phyloP scores from a whole-genome alignment of 805 yeast genomes.

The Candida piceae region DNA sequence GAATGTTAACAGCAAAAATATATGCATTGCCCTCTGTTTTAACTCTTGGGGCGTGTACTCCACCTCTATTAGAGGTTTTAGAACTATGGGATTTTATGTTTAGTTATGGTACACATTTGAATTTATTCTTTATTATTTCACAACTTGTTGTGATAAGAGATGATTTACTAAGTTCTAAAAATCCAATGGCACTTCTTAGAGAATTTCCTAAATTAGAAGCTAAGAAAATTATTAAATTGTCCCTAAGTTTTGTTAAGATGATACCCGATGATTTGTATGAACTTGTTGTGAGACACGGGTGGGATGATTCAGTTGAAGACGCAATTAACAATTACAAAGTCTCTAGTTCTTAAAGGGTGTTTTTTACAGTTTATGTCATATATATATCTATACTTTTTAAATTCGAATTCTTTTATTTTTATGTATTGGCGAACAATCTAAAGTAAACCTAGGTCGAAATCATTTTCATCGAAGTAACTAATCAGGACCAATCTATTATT shows the following conservation, averaged over 20 bases:
- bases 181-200: slow-evolving; percentile 72
- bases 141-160: slow-evolving; percentile 69
- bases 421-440: too few species aligned
- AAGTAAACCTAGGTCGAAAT: slow-evolving; percentile 41
- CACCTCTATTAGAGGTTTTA: slow-evolving; percentile 70
- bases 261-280: slow-evolving; percentile 65
- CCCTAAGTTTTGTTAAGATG: slow-evolving; percentile 73
- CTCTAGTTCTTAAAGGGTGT: too few species aligned
- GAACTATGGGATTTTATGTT: slow-evolving; percentile 86
- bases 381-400: too few species aligned
- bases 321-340: slow-evolving; percentile 17
- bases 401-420: too few species aligned
- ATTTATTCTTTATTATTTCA: slow-evolving; percentile 77
- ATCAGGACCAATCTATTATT: slow-evolving; percentile 67
- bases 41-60: slow-evolving; percentile 85
- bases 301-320: slow-evolving; percentile 39
- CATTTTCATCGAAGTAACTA: slow-evolving; percentile 54
- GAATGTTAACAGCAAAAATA: slow-evolving; percentile 73
- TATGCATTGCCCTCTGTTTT: slow-evolving; percentile 82
- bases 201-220: slow-evolving; percentile 71
- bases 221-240: slow-evolving; percentile 67
- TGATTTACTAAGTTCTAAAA: slow-evolving; percentile 49
- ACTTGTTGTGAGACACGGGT: slow-evolving; percentile 57
- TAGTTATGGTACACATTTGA: slow-evolving; percentile 88
- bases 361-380: too few species aligned